Base-by-base conservation (phyloP, 1,284 basidiomycete genomes). In the Puccinia horiana region DNA sequence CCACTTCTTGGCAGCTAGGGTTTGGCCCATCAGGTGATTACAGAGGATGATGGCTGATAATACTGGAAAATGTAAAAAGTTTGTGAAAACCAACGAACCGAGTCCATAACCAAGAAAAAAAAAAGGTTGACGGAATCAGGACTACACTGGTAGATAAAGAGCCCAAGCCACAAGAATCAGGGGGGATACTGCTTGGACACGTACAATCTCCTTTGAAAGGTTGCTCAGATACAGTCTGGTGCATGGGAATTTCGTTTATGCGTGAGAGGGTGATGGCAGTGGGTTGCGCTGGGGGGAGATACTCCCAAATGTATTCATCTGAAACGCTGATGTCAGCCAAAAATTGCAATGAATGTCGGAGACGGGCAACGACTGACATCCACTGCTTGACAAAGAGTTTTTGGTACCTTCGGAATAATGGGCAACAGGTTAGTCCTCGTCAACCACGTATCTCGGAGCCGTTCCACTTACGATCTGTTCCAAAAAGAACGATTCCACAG, bases 401-500 rank as follows among this genome's bases (percentile, higher is more conserved):
- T 73, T 3, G 54, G 78, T 81, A 18, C n/a, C 78, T 81, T 29
- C 18, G n/a, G 32, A 37, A 61, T 29, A 0, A 61, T 42, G 12
- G 14, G 14, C 42, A 81, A 32, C n/a, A n/a, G n/a, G n/a, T 56
- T 0, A 40, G 26, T 42, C 11, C 44, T 69, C 47, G n/a, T 42
- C 12, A n/a, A 12, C 32, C 20, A 58, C 5, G 42, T 6, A 32
- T 14, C 29, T 44, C 42, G 6, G 23, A n/a, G 54, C 1, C 9
- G 54, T 69, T 44, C 12, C 49, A 73, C 78, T 72, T 40, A 81
- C 78, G 65, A 61, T 70, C 52, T 20, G 69, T 23, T 37, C 78
- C 78, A 47, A 81, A 81, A 23, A 81, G 69, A n/a, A 81, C 78
- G 37, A 81, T 73, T 14, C 78, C 78, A 73, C 78, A 81, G 56